phyloP scores from a whole-genome alignment of 495 filamentous ascomycete species.

The Hyaloscypha bicolor region DNA sequence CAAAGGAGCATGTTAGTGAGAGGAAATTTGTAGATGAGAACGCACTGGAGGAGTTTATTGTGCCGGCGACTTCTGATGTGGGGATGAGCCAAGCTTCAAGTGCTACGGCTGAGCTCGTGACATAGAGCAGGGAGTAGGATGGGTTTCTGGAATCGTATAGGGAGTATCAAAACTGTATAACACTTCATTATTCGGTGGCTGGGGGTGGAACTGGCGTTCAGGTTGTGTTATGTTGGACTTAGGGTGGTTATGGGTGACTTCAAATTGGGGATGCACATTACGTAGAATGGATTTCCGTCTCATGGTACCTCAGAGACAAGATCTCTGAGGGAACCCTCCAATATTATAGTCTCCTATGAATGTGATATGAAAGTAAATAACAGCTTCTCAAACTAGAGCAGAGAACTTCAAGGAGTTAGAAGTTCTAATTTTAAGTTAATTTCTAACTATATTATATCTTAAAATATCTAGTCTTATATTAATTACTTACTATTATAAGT shows the following conservation, averaged over 20 bases:
- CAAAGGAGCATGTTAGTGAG: constrained; percentile 74
- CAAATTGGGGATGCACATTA: constrained; percentile 9
- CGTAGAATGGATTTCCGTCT: constrained; percentile 29
- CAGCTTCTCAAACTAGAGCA: background rate
- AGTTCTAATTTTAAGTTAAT: no score
- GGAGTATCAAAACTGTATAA: constrained; percentile 23
- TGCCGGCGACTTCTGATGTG: constrained; percentile 55
- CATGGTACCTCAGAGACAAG: constrained; percentile 30
- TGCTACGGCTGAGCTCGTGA: constrained; percentile 25
- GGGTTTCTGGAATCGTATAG: constrained; percentile 11
- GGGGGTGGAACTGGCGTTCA: constrained; percentile 13
- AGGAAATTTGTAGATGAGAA: constrained; percentile 82
- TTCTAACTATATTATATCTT: no score
- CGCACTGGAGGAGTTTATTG: constrained; percentile 73
- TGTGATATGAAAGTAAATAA: background rate
- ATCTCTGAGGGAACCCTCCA: constrained; percentile 18
- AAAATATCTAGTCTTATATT: no score
- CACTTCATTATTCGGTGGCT: constrained; percentile 8
- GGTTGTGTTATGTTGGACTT: constrained; percentile 4
- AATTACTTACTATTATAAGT: no score
- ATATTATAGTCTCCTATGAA: background rate
- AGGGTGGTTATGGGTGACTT: constrained; percentile 4
- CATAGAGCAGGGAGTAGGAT: constrained; percentile 18
- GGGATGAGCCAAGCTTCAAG: constrained; percentile 26
- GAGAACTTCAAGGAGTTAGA: no score